Evolutionary conservation across 2,329 filamentous ascomycete genomes (phyloP), one percentile per base, ranked within the genome.

Genomic region (Clonostachys byssicola): DNA sequence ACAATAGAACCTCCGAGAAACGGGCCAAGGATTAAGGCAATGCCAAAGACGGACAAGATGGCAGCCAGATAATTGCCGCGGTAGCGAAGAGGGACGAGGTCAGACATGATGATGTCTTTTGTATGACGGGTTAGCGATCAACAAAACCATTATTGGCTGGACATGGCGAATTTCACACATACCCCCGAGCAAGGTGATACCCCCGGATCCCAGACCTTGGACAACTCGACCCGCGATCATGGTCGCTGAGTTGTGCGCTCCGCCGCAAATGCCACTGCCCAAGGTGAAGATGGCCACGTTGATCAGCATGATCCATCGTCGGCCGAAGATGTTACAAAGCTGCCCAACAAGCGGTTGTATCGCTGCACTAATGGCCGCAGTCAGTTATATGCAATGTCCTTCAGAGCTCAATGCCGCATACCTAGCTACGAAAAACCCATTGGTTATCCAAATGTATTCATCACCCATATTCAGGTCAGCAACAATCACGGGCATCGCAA

Each of bases 81-180:
- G 46, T 78, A 62, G 2, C 71, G 57, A 4, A 81, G 56, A 0
- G 76, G 72, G 0, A 79, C 67, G 4, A 80, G 56, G 47, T 81
- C 78, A 34, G 65, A 59, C 4, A 61, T 49, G 17, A 62, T 54
- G 33, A 55, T 52, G 59, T 68, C 61, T 30, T 59, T 52, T 14
- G n/a, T n/a, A n/a, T n/a, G n/a, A n/a, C n/a, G n/a, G n/a, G n/a
- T n/a, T n/a, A n/a, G n/a, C n/a, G n/a, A n/a, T n/a, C n/a, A n/a
- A n/a, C n/a, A n/a, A n/a, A n/a, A n/a, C n/a, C n/a, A n/a, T n/a
- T n/a, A n/a, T n/a, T n/a, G n/a, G n/a, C n/a, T n/a, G n/a, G n/a
- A n/a, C n/a, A n/a, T n/a, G n/a, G n/a, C n/a, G n/a, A n/a, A n/a
- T n/a, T n/a, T n/a, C n/a, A n/a, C n/a, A n/a, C n/a, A n/a, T n/a